These are phyloP conservation scores for Hordeum pubiflorum DNA, from an alignment of 202 grass and related monocot species.

Conservation along the genomic window DNA sequence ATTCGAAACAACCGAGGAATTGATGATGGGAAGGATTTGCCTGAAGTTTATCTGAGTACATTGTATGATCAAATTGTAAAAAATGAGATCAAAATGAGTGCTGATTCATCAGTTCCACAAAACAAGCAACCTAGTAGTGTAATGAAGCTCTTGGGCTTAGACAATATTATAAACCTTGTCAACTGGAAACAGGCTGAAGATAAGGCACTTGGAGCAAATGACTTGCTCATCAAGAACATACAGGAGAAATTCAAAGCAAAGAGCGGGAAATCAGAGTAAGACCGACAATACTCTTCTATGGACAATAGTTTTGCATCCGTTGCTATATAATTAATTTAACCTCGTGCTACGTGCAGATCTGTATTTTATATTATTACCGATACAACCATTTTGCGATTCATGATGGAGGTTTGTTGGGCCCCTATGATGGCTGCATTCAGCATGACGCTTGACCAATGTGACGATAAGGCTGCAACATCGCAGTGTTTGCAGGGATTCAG, in stretches of 20 bases:
- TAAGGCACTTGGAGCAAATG: slow-evolving; percentile 81
- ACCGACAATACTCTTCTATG: background rate
- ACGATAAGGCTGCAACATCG: slow-evolving; percentile 70
- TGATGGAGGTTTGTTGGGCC: slow-evolving; percentile 99
- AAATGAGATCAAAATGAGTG: slow-evolving; percentile 99
- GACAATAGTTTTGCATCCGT: background rate
- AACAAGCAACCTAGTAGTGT: slow-evolving; percentile 75
- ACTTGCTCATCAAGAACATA: slow-evolving; percentile 90
- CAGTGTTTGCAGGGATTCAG: slow-evolving; percentile 93
- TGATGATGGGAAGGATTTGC: slow-evolving; percentile 97
- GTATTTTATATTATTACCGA: slow-evolving; percentile 84
- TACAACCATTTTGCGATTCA: slow-evolving; percentile 84
- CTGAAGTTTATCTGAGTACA: slow-evolving; percentile 77
- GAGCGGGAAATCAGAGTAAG: slow-evolving; percentile 92
- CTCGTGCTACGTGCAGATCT: slow-evolving; percentile 51
- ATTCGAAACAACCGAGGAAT: slow-evolving; percentile 95
- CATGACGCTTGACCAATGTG: slow-evolving; percentile 88
- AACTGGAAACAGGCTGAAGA: slow-evolving; percentile 86
- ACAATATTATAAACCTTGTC: slow-evolving; percentile 86
- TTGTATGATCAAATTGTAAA: slow-evolving; percentile 98
- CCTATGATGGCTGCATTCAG: slow-evolving; percentile 99
- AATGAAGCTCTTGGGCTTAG: slow-evolving; percentile 89
- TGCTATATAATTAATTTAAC: slow-evolving; percentile 31
- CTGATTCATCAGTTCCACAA: slow-evolving; percentile 64
- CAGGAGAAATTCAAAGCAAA: slow-evolving; percentile 99